A percentile compares a stretch with the other conserved stretches of the same genome.
These are phyloP conservation scores for Pezicula carpinea DNA, from an alignment of 2,329 filamentous ascomycete species.

Conservation along the genomic window DNA sequence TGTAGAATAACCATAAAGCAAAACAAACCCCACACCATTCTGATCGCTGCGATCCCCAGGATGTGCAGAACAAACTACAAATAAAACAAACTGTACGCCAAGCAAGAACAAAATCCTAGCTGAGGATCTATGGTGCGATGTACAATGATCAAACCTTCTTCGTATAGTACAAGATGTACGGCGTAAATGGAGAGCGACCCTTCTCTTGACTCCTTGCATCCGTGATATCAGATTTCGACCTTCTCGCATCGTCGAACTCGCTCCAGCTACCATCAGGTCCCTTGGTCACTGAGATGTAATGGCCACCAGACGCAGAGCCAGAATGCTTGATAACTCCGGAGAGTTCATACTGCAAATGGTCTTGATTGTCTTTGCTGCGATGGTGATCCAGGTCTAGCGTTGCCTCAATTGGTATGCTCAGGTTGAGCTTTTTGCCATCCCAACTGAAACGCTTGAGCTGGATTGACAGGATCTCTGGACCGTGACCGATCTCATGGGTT, in stretches of 20 bases:
- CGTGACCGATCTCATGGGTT: slow-evolving; percentile 15
- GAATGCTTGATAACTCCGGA: slow-evolving; percentile 26
- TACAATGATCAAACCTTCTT: slow-evolving; percentile 1
- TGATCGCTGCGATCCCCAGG: too few species aligned
- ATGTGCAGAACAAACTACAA: too few species aligned
- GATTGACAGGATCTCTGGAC: slow-evolving; percentile 22
- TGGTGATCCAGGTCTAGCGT: slow-evolving; percentile 21
- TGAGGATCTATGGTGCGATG: not conserved
- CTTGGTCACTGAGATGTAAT: slow-evolving; percentile 16
- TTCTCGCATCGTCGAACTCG: slow-evolving; percentile 13
- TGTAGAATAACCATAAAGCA: too few species aligned
- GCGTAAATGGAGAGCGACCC: slow-evolving; percentile 7
- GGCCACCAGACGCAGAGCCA: slow-evolving; percentile 10
- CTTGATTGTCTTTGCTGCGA: slow-evolving; percentile 8
- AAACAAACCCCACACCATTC: too few species aligned
- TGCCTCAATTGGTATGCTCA: slow-evolving; percentile 11
- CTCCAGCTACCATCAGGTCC: slow-evolving; percentile 12
- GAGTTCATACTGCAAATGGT: slow-evolving; percentile 24
- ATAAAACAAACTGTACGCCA: too few species aligned
- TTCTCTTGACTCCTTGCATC: slow-evolving; percentile 2
- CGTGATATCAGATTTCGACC: not conserved
- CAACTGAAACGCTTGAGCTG: slow-evolving; percentile 25
- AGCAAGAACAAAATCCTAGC: too few species aligned
- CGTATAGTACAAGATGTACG: slow-evolving; percentile 15
- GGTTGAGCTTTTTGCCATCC: slow-evolving; percentile 16